These are phyloP conservation scores for Calonectria pseudoturangicola DNA, from an alignment of 2,329 filamentous ascomycete genomes.

Conservation along the genomic window DNA sequence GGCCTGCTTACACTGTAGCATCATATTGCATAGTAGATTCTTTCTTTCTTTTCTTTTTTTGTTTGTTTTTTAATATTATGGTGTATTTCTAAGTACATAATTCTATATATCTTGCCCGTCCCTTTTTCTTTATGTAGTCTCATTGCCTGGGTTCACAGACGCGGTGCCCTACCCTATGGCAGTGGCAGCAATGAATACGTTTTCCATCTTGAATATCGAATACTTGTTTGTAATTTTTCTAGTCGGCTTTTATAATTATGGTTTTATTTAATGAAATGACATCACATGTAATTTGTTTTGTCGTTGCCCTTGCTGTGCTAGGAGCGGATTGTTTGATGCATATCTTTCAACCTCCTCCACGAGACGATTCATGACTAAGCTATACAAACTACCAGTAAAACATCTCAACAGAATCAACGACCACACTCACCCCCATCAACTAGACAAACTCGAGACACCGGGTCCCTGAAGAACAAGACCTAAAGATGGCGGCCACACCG, in stretches of 20 bases:
- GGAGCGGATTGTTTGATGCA: too few relatives aligned
- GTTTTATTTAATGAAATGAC: neutral
- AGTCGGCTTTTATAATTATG: too few relatives aligned
- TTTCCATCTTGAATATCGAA: neutral
- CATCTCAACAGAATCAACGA: neutral
- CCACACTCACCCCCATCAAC: neutral
- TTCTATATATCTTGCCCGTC: too few relatives aligned
- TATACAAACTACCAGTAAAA: neutral
- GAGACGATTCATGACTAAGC: constrained; percentile 24
- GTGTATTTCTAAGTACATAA: too few relatives aligned
- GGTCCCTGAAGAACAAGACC: neutral
- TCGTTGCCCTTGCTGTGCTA: neutral
- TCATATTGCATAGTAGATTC: too few relatives aligned
- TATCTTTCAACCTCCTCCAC: neutral
- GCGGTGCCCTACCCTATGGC: neutral
- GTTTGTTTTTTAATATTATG: too few relatives aligned
- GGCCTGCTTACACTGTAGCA: constrained; percentile 16
- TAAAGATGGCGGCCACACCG: constrained; percentile 59
- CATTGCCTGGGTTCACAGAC: too few relatives aligned
- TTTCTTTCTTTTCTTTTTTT: too few relatives aligned
- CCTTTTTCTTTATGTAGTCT: too few relatives aligned
- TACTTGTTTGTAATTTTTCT: too few relatives aligned
- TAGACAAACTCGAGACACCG: neutral
- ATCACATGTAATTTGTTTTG: neutral
- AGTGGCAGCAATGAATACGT: neutral